phyloP scores from a whole-genome alignment of 1,284 basidiomycete genomes.

The Cryptococcus jaspeensis region DNA sequence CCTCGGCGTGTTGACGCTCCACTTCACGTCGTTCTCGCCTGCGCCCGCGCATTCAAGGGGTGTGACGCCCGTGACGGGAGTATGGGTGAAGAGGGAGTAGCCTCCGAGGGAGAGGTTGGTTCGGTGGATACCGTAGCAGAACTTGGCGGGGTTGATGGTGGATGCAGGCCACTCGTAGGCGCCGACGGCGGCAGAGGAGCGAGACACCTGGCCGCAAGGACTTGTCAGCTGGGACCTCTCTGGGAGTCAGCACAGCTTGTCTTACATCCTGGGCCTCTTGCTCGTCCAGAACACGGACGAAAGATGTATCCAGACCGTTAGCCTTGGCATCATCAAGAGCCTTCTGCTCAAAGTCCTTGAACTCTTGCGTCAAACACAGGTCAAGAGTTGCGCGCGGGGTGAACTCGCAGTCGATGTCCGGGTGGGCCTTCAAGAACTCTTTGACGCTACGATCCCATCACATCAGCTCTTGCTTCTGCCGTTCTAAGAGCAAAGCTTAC shows the following conservation, averaged over 20 bases:
- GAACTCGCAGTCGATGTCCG: slow-evolving; percentile 41
- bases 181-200: slow-evolving; percentile 1
- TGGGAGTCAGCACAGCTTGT: slow-evolving; percentile 9
- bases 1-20: slow-evolving; percentile 32
- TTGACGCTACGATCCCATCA: slow-evolving; percentile 18
- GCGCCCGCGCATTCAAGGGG: neutral
- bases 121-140: slow-evolving; percentile 30
- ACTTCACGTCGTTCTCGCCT: slow-evolving; percentile 4
- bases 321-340: slow-evolving; percentile 18
- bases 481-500: slow-evolving; percentile 8
- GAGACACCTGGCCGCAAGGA: slow-evolving; percentile 3
- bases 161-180: slow-evolving; percentile 34
- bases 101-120: slow-evolving; percentile 19
- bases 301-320: neutral
- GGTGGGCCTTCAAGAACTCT: slow-evolving; percentile 25
- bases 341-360: slow-evolving; percentile 23
- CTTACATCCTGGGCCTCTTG: slow-evolving; percentile 13
- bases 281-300: slow-evolving; percentile 3
- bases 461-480: neutral
- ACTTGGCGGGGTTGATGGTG: slow-evolving; percentile 41
- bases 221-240: neutral
- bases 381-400: slow-evolving; percentile 36
- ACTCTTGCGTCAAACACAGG: slow-evolving; percentile 33
- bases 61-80: slow-evolving; percentile 25
- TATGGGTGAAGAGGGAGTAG: slow-evolving; percentile 27